phyloP scores from a whole-genome alignment of 768 basidiomycete species.

The button mushroom (Agaricus bisporus) region DNA sequence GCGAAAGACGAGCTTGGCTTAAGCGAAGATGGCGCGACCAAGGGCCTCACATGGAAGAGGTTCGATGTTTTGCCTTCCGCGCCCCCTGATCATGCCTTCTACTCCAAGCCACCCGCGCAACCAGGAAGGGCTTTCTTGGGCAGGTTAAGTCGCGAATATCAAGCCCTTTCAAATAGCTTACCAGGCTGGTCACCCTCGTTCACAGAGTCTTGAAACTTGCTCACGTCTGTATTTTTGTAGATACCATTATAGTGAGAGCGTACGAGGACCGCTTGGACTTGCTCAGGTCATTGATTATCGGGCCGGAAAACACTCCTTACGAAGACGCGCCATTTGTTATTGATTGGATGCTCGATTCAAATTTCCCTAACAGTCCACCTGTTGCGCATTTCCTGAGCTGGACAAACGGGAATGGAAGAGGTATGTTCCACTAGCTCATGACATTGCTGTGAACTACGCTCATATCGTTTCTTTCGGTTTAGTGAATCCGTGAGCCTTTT shows the following conservation, averaged over 20 bases:
- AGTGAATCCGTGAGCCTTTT: slow-evolving; percentile 70
- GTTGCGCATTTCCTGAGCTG: slow-evolving; percentile 88
- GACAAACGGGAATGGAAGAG: slow-evolving; percentile 92
- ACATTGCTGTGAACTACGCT: slow-evolving; percentile 7
- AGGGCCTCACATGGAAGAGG: slow-evolving; percentile 53
- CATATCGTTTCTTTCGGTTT: neutral
- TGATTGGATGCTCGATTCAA: slow-evolving; percentile 85
- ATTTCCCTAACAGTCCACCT: slow-evolving; percentile 79
- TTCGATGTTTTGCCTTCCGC: slow-evolving; percentile 75
- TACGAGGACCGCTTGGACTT: slow-evolving; percentile 90
- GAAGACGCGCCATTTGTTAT: slow-evolving; percentile 93
- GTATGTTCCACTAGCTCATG: slow-evolving; percentile 30
- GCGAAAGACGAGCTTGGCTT: neutral
- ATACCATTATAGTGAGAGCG: slow-evolving; percentile 82
- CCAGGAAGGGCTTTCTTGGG: slow-evolving; percentile 70
- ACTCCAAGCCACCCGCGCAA: slow-evolving; percentile 49
- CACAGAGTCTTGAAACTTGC: neutral
- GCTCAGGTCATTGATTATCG: slow-evolving; percentile 83
- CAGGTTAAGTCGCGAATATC: slow-evolving; percentile 81
- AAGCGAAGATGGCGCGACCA: slow-evolving; percentile 24
- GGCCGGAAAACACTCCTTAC: slow-evolving; percentile 93
- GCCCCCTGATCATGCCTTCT: slow-evolving; percentile 81
- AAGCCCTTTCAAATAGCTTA: slow-evolving; percentile 67
- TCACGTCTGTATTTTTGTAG: slow-evolving; percentile 27
- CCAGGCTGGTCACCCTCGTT: slow-evolving; percentile 55